Base-by-base conservation (phyloP, 345 rosid species). In the Erysimum cheiranthoides region DNA sequence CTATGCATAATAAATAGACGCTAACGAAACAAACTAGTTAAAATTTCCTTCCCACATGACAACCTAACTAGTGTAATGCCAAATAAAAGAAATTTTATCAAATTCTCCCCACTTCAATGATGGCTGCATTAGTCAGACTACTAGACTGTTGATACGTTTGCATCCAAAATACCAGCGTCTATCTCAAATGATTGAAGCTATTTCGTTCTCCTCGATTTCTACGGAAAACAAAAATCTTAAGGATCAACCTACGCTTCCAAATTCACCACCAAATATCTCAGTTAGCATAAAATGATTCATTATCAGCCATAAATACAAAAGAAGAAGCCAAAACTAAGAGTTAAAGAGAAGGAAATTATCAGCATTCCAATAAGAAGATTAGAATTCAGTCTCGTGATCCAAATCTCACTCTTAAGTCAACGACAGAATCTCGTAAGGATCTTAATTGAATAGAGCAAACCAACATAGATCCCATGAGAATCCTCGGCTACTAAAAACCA, bases 161-260 rank as follows among this genome's bases (percentile, higher is more conserved):
- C 62, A 73, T 62, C 53, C 21, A 51, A 40, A 2, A 51, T 12
- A 21, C 46, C 59, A 38, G 30, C 17, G 0, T 50, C 6, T 39
- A 10, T 53, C 54, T 52, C 59, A 45, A 17, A 13, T 2, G 38
- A 73, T 53, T 14, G 3, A 49, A 10, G 17, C 66, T 16, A 74
- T 30, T 6, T 56, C 50, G 32, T 61, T 66, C 10, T 35, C 57
- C 35, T 70, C 31, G 16, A 80, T 53, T 17, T 61, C 61, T 61
- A 47, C 1, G 34, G 35, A 12, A 16, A 42, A 12, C 2, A 65
- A 42, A 16, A n/a, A 43, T 34, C 59, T 43, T 38, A 28, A 38
- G 53, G 61, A 68, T 59, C 78, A 79, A 83, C 82, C 87, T 76
- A 45, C 43, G 68, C 82, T 84, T 65, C 62, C 27, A 67, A 78